Percentiles rank a stretch among this genome's conserved stretches.
Conservation (phyloP, 73 alveolate species). For the Paramecium sonneborni region DNA sequence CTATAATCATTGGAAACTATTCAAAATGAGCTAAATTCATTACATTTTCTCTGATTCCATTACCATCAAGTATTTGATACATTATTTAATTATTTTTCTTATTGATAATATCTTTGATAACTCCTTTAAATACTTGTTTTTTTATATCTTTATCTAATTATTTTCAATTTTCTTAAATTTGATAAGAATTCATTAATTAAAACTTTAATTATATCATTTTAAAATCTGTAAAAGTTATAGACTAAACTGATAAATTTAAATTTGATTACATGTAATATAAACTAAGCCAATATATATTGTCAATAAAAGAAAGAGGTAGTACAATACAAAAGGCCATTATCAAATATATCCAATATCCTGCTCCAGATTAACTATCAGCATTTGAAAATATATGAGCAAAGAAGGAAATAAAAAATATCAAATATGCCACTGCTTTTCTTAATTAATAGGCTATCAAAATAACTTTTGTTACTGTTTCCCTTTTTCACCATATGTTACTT, state of each 20-base stretch:
- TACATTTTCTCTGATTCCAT: not conserved
- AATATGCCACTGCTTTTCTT: conserved; percentile 36
- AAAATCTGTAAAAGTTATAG: not conserved
- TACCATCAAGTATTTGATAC: not conserved
- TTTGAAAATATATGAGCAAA: conserved; percentile 47
- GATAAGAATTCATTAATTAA: too few relatives aligned
- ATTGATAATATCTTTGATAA: too few relatives aligned
- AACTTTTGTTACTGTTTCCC: conserved; percentile 41
- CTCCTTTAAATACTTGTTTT: too few relatives aligned
- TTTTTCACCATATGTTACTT: conserved; percentile 52
- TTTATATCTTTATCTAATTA: too few relatives aligned
- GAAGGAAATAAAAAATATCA: conserved; percentile 44
- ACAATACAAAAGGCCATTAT: conserved; percentile 49
- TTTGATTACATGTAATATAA: conserved; percentile 1
- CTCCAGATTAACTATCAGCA: not conserved
- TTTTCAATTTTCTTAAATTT: too few relatives aligned
- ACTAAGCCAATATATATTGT: conserved; percentile 42
- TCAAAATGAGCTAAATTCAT: not conserved
- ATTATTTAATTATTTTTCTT: too few relatives aligned
- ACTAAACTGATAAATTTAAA: not conserved
- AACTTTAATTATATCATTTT: too few relatives aligned
- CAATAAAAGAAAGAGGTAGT: conserved; percentile 22
- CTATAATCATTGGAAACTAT: conserved; percentile 20
- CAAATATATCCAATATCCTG: conserved; percentile 16
- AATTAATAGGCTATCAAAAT: conserved; percentile 44